Evolutionary conservation across 495 filamentous ascomycete species (phyloP), one percentile per base, ranked within the genome.

Genomic region (Penicillium arizonense): DNA sequence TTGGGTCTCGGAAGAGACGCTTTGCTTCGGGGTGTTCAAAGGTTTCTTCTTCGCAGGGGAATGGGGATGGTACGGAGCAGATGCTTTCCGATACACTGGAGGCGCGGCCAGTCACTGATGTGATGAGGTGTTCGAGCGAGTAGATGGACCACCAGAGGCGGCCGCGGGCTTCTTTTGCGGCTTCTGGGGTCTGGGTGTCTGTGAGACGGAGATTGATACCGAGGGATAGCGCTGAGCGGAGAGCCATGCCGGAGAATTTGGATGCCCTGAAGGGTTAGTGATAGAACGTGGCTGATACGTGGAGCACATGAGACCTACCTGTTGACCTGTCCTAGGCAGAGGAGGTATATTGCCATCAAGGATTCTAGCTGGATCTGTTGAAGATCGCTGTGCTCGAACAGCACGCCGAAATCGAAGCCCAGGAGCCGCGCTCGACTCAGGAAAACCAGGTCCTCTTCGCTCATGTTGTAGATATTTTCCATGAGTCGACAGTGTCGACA

Each of bases 81-180:
- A 82, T 70, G 23, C 61, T 59, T 50, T 83, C 77, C 6, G 75
- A 61, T 32, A 85, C 76, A 38, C 76, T 76, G 20, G 78, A 78
- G 6, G 82, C 79, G n/a, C 85, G 77, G 3, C 85, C 85, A 5
- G 81, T 84, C 59, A 86, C 82, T 7, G 75, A 70, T 34, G 75
- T 74, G n/a, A 88, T 64, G 5, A 78, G 56, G 36, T 82, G 73
- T 46, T 87, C 85, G 8, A 87, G 62, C 2, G 69, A 71, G 51
- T 79, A 84, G 10, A 88, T 62, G 0, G 83, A 78, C 79, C 83
- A 87, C 84, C 84, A 88, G 9, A 87, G 70, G 3, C 82, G 81
- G 36, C 73, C 68, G 9, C 84, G 74, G 14, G 78, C 73, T 65
- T 87, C 85, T 59, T 79, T 83, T 4, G 84, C 74, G 3, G 67